A percentile compares a stretch with the other conserved stretches of the same genome.
phyloP scores from a whole-genome alignment of 129 eudicot species.

The Flaveria sonorensis region DNA sequence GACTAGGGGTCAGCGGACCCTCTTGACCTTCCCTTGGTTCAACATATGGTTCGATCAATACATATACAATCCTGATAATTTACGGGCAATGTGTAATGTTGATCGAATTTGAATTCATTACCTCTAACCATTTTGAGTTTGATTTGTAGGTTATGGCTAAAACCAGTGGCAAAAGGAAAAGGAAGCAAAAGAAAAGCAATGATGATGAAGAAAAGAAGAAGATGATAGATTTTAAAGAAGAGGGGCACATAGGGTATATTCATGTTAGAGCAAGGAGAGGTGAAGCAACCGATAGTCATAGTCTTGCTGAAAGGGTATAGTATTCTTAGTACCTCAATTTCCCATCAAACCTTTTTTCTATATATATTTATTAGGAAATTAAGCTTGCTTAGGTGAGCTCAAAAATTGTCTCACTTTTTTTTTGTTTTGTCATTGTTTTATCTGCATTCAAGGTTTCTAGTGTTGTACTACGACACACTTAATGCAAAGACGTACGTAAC shows the following conservation, averaged over 20 bases:
- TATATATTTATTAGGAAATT: not conserved
- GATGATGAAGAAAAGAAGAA: conserved; percentile 25
- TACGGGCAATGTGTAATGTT: too few relatives aligned
- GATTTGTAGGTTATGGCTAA: conserved; percentile 8
- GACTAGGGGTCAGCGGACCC: too few relatives aligned
- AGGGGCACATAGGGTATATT: conserved; percentile 51
- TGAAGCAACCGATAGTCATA: conserved; percentile 90
- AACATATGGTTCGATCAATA: too few relatives aligned
- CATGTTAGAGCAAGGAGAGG: conserved; percentile 95
- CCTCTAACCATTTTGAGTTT: not conserved
- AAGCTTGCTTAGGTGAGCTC: not conserved
- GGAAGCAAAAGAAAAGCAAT: conserved; percentile 42
- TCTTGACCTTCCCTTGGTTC: too few relatives aligned
- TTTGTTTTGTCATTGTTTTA: not conserved
- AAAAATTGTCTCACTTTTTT: not conserved
- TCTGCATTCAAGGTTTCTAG: not conserved
- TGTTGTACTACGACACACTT: not conserved
- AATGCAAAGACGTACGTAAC: not conserved
- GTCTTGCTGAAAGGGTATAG: conserved; percentile 87
- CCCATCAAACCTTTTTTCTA: not conserved
- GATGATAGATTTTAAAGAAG: conserved; percentile 27
- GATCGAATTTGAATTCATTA: not conserved
- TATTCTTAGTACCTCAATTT: not conserved
- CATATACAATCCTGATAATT: too few relatives aligned
- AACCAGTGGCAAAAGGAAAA: conserved; percentile 28